Evolutionary conservation across 768 basidiomycete genomes (phyloP).

Genomic region (Fomitopsis pulvina): DNA sequence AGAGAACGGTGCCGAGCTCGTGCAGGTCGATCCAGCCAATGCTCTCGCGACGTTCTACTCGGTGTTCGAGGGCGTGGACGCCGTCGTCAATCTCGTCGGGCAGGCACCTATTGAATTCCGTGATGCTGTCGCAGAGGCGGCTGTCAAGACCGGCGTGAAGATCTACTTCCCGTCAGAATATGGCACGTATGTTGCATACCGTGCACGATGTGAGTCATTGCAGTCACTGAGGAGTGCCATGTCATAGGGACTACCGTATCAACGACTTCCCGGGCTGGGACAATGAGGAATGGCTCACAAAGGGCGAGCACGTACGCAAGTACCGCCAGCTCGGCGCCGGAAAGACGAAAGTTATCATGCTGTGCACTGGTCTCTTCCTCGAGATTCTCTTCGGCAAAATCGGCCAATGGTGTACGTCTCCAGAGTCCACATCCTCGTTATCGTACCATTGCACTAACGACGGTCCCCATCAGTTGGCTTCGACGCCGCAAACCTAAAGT

Average conservation of each 20-base stretch:
- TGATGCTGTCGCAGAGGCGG: conserved; percentile 7
- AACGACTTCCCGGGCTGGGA: conserved; percentile 15
- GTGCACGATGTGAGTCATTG: neutral
- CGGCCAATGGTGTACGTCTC: conserved; percentile 1
- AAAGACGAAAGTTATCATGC: conserved; percentile 14
- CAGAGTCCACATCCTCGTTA: no score
- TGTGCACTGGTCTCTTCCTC: conserved; percentile 14
- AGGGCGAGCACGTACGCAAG: conserved; percentile 5
- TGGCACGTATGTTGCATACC: neutral
- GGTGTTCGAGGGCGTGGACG: conserved; percentile 16
- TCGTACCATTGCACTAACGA: no score
- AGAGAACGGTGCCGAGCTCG: conserved; percentile 12
- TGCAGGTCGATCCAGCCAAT: conserved; percentile 2
- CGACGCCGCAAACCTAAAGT: conserved; percentile 13
- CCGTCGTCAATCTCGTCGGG: conserved; percentile 15
- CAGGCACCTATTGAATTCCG: neutral
- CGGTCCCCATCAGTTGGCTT: conserved; percentile 21
- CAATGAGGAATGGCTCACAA: conserved; percentile 4
- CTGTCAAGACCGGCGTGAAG: conserved; percentile 11
- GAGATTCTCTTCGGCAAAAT: no score
- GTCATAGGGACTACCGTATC: conserved; percentile 12
- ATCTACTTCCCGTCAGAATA: conserved; percentile 17
- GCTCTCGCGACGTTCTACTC: neutral
- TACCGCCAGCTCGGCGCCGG: conserved; percentile 5
- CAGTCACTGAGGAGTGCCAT: neutral